Percentiles rank a stretch among this genome's conserved stretches.
Evolutionary conservation across 371 early-diverging fungal species (phyloP).

Genomic region (Mucor circinelloides): DNA sequence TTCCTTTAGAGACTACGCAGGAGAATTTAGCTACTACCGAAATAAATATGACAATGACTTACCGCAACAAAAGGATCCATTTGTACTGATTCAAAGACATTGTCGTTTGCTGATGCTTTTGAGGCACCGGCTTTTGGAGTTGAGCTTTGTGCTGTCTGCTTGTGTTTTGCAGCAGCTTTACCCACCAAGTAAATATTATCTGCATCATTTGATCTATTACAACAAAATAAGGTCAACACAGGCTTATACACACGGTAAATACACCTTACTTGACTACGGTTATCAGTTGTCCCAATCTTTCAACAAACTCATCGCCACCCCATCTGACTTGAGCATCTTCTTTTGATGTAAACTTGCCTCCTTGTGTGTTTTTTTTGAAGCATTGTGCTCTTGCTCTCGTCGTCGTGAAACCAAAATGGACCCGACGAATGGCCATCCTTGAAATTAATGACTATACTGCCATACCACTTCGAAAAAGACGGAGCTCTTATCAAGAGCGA

Average conservation of each 20-base stretch:
- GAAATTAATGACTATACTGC: constrained; percentile 45
- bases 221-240: not conserved
- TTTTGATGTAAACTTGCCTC: constrained; percentile 31
- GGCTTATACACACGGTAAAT: not conserved
- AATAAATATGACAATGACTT: not conserved
- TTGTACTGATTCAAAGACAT: constrained; percentile 38
- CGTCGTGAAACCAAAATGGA: constrained; percentile 55
- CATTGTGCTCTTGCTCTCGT: constrained; percentile 53
- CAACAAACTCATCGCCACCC: constrained; percentile 56
- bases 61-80: constrained; percentile 53
- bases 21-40: not conserved
- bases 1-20: constrained; percentile 68
- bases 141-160: not conserved
- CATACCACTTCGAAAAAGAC: constrained; percentile 51
- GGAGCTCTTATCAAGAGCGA: constrained; percentile 45
- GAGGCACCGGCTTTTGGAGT: not conserved
- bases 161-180: not conserved
- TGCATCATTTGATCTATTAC: constrained; percentile 22
- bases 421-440: constrained; percentile 41
- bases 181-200: constrained; percentile 21
- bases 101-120: not conserved
- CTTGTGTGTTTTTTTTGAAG: constrained; percentile 48
- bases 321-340: constrained; percentile 27
- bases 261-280: constrained; percentile 27
- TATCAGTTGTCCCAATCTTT: constrained; percentile 30